These are phyloP conservation scores for Colletotrichum sojae DNA, from an alignment of 2,329 filamentous ascomycete genomes.

Conservation along the genomic window DNA sequence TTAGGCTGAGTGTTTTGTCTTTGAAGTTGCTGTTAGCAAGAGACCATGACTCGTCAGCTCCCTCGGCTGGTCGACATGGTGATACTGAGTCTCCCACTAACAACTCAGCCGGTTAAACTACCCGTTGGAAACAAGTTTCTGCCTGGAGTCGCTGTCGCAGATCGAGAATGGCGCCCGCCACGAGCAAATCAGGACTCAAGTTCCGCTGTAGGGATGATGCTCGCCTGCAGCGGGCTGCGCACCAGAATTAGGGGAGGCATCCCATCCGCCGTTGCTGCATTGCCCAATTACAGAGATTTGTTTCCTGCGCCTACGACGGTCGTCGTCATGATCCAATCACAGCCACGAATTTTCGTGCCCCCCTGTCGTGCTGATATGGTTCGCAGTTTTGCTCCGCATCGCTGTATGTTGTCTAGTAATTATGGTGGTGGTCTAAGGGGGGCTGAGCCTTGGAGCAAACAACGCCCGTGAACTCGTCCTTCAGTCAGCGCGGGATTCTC, in stretches of 20 bases:
- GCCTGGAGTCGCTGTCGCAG: constrained; percentile 24
- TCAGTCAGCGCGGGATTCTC: constrained; percentile 4
- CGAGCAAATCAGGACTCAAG: constrained; percentile 33
- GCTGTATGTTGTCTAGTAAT: background rate
- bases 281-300: constrained; percentile 36
- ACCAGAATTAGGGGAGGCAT: constrained; percentile 39
- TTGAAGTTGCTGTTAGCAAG: background rate
- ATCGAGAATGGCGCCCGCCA: constrained; percentile 20
- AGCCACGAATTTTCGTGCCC: constrained; percentile 1
- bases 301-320: constrained; percentile 33
- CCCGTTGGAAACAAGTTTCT: constrained; percentile 30
- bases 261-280: constrained; percentile 14
- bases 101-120: background rate
- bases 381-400: constrained; percentile 33
- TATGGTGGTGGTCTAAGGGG: constrained; percentile 13
- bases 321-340: constrained; percentile 41
- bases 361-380: constrained; percentile 34
- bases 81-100: constrained; percentile 6
- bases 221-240: constrained; percentile 24
- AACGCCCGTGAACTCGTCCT: constrained; percentile 6
- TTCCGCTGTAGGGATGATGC: constrained; percentile 28
- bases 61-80: background rate
- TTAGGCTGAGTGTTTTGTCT: constrained; percentile 9
- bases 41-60: background rate
- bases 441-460: constrained; percentile 37